Evolutionary conservation across 164 flowering plant species (phyloP), one percentile per base, ranked within the genome.

Genomic region (Berberis vulgaris): DNA sequence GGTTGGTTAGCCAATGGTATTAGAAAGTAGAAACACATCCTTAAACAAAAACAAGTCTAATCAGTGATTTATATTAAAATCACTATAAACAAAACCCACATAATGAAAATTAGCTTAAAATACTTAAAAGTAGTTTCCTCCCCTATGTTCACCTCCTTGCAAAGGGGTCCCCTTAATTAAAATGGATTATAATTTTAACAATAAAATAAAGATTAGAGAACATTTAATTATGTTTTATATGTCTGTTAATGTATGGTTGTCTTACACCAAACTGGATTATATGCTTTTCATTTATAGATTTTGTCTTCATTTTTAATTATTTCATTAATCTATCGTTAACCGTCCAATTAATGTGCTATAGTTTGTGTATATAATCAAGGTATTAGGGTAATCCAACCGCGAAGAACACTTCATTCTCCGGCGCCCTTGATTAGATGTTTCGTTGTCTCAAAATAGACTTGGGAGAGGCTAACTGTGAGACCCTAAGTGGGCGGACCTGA

Each of bases 261-360:
- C 26, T 41, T 58, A 58, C 10, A 58, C 61, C 61, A 58, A 58
- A 42, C 45, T 58, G 44, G 45, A 58, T 40, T 58, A 58, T 54
- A 54, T 54, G 38, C 7, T 8, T n/a, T 54, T 54, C 26, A 26
- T 26, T 26, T 26, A 26, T 26, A 26, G 26, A 26, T 26, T 26
- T 26, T 26, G 26, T 26, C 26, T 26, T 26, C 26, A 7, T 26
- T 54, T 54, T 26, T 26, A 26, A 26, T 26, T 26, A 26, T 26
- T 26, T 26, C 26, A 26, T 26, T 26, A 26, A 26, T 26, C 26
- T 26, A 26, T 26, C 26, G 26, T 26, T 26, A 26, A 26, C 26
- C 26, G 26, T 26, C 26, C 26, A 26, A 26, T 26, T 26, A 26
- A 26, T 26, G 26, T 0, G 26, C 26, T 26, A 26, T 26, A 26